phyloP scores from a whole-genome alignment of 257 asterid species.

The Capsicum pubescens region DNA sequence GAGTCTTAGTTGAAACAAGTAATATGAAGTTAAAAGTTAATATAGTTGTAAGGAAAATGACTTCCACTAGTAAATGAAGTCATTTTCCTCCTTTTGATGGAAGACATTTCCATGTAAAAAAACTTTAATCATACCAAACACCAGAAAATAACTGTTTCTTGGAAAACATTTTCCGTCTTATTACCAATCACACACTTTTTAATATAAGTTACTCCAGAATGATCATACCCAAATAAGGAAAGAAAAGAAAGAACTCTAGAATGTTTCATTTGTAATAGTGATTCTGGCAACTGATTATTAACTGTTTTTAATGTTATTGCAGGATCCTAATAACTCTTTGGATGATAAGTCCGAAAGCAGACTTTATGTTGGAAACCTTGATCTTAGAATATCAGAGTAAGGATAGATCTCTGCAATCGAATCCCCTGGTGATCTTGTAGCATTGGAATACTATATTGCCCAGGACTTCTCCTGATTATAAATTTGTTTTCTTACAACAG shows the following conservation, averaged over 20 bases:
- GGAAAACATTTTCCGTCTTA: background rate
- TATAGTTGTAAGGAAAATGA: background rate
- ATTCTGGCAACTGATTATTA: conserved; percentile 6
- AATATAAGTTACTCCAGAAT: background rate
- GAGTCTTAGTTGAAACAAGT: too few relatives aligned
- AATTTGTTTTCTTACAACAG: conserved; percentile 43
- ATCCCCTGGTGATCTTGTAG: background rate
- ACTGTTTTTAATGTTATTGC: conserved; percentile 32
- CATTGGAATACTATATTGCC: background rate
- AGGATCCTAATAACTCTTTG: conserved; percentile 48
- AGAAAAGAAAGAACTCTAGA: background rate
- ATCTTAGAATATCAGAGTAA: conserved; percentile 83
- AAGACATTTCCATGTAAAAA: background rate
- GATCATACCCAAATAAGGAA: background rate
- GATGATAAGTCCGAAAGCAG: conserved; percentile 75
- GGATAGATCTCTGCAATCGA: conserved; percentile 18
- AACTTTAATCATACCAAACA: background rate
- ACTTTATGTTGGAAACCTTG: conserved; percentile 84
- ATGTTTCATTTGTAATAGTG: background rate
- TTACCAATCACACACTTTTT: background rate
- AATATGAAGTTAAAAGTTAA: background rate
- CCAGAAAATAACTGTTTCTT: background rate
- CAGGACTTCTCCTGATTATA: background rate
- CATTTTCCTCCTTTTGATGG: background rate
- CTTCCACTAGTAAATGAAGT: background rate